phyloP scores from a whole-genome alignment of 495 filamentous ascomycete species.

The Penicillium flavigenum region DNA sequence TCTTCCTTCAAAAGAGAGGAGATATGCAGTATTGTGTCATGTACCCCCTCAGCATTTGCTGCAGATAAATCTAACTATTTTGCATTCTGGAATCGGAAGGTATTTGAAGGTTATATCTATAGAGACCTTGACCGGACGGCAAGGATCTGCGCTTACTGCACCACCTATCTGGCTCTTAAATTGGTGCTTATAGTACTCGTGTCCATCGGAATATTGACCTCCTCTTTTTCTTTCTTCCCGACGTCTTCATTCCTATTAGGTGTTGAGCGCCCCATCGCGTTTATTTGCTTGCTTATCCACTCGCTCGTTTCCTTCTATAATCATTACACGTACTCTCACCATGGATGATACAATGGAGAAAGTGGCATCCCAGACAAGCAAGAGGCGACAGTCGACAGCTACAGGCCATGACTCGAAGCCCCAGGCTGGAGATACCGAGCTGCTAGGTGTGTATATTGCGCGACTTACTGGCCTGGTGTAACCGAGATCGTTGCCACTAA shows the following conservation, averaged over 20 bases:
- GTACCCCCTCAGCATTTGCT: not conserved
- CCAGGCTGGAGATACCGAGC: slow-evolving; percentile 31
- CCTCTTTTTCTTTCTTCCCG: not conserved
- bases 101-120: not conserved
- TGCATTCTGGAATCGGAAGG: not conserved
- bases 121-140: not conserved
- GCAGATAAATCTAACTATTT: not conserved
- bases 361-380: slow-evolving; percentile 10
- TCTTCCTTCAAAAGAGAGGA: not conserved
- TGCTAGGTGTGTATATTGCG: slow-evolving; percentile 28
- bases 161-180: not conserved
- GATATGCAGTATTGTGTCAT: not conserved
- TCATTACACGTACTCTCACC: not conserved
- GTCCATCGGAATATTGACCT: not conserved
- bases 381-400: slow-evolving; percentile 8
- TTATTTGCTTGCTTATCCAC: not conserved
- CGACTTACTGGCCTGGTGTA: not conserved
- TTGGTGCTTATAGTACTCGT: not conserved
- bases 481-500: slow-evolving; percentile 3
- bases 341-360: slow-evolving; percentile 20
- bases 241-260: not conserved
- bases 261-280: not conserved
- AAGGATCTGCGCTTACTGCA: not conserved
- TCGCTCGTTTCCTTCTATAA: not conserved
- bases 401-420: slow-evolving; percentile 10